Evolutionary conservation across 2,329 filamentous ascomycete genomes (phyloP).

Genomic region (Didymella arachidicola): DNA sequence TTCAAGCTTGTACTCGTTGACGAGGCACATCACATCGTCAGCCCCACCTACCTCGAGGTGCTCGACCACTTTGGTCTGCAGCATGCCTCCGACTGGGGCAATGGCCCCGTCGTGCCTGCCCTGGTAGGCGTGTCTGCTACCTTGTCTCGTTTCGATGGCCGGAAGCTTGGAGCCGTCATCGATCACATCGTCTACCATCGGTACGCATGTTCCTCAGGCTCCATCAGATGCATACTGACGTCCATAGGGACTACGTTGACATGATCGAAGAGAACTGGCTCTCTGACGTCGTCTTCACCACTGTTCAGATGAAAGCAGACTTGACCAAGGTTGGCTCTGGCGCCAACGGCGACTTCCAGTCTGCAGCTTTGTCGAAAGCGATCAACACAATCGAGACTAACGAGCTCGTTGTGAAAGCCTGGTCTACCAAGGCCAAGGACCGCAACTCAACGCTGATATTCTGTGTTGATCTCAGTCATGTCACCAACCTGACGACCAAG

Average conservation of each 20-base stretch:
- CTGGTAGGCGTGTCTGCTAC: constrained; percentile 91
- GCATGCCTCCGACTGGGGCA: constrained; percentile 52
- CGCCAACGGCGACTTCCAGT: constrained; percentile 78
- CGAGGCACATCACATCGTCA: constrained; percentile 96
- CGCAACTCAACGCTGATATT: constrained; percentile 91
- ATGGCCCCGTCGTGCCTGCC: constrained; percentile 50
- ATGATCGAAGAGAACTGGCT: constrained; percentile 93
- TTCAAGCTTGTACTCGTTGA: constrained; percentile 96
- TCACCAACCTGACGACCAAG: constrained; percentile 73
- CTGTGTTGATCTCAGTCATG: constrained; percentile 89
- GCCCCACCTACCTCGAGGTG: constrained; percentile 76
- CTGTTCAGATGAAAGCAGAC: constrained; percentile 83
- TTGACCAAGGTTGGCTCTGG: constrained; percentile 73
- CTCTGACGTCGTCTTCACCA: constrained; percentile 91
- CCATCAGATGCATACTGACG: constrained; percentile 13
- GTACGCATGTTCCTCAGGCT: constrained; percentile 29
- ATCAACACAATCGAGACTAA: constrained; percentile 87
- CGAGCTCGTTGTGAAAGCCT: constrained; percentile 82
- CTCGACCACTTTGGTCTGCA: constrained; percentile 81
- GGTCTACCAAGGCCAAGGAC: constrained; percentile 76
- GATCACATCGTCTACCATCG: constrained; percentile 97
- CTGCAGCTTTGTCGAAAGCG: constrained; percentile 76
- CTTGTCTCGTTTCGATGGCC: constrained; percentile 80
- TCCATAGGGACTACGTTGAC: constrained; percentile 69
- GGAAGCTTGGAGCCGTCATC: constrained; percentile 82